These are phyloP conservation scores for Termitomyces sp. DNA, from an alignment of 768 basidiomycete genomes.

Conservation along the genomic window DNA sequence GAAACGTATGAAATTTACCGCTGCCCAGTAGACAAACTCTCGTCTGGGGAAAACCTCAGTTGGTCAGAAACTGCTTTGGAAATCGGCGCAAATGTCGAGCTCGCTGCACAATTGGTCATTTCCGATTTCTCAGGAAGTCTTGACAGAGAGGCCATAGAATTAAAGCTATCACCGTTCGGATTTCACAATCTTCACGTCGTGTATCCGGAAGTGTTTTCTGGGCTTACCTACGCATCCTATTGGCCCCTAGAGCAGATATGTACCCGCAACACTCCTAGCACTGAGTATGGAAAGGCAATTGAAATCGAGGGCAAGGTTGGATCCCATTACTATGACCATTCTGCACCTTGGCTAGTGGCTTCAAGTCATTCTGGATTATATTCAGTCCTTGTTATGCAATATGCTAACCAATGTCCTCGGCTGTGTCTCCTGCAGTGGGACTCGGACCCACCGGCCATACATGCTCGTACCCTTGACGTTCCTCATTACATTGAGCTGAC, in stretches of 20 bases:
- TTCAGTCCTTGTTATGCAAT: neutral
- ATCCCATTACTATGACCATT: neutral
- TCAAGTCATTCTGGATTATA: slow-evolving; percentile 7
- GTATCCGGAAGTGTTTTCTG: neutral
- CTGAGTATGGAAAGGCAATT: neutral
- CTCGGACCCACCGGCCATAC: neutral
- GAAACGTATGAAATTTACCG: neutral
- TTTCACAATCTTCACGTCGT: neutral
- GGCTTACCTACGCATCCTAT: neutral
- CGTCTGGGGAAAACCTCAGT: neutral
- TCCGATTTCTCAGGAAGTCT: neutral
- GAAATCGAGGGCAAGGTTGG: neutral
- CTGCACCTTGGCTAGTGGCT: neutral
- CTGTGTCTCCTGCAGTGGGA: slow-evolving; percentile 4
- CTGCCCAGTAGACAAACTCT: neutral
- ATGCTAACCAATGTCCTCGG: neutral
- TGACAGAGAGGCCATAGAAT: neutral
- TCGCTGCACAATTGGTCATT: neutral
- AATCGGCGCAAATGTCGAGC: neutral
- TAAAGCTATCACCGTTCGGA: neutral
- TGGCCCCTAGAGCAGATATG: neutral
- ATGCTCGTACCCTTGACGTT: slow-evolving; percentile 1
- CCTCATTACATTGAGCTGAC: slow-evolving; percentile 6
- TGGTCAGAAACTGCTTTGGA: neutral
- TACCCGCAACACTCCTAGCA: no score